Conservation (phyloP, 2,329 filamentous ascomycete species). For the Huntiella omanensis region DNA sequence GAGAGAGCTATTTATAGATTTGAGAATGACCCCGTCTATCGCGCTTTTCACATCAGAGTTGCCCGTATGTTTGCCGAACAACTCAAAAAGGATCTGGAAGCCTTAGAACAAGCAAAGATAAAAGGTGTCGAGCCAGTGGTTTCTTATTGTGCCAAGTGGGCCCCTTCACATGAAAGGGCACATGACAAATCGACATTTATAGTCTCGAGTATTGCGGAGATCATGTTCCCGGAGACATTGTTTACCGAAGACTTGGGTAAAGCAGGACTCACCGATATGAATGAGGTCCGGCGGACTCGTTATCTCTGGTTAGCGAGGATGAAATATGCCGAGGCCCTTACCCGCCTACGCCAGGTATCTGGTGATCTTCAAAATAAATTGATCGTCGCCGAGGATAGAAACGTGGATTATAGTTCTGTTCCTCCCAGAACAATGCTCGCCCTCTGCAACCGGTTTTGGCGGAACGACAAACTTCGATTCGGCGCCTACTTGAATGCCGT, state of each 20-base stretch:
- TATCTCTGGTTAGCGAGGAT: constrained; percentile 37
- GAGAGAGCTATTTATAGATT: no score
- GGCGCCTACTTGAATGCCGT: no score
- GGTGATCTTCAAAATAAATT: constrained; percentile 29
- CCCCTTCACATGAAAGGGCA: constrained; percentile 34
- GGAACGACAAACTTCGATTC: no score
- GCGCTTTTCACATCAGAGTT: no score
- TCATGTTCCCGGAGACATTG: constrained; percentile 24
- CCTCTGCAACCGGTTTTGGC: no score
- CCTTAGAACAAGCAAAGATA: constrained; percentile 22
- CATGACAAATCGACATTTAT: constrained; percentile 41
- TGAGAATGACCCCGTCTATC: no score
- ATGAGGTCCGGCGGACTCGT: constrained; percentile 18
- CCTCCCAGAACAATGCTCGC: no score
- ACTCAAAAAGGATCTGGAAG: constrained; percentile 20
- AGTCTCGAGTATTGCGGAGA: constrained; percentile 36
- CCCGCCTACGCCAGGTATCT: constrained; percentile 32
- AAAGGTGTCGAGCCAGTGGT: constrained; percentile 24
- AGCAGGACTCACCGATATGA: constrained; percentile 14
- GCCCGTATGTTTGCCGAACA: no score
- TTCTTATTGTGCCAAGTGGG: constrained; percentile 42
- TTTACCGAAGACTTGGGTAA: constrained; percentile 17
- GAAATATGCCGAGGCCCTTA: constrained; percentile 30
- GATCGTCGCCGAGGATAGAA: no score
- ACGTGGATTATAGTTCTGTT: no score